Evolutionary conservation across 495 filamentous ascomycete species (phyloP).

Genomic region (Daldinia concentrica): DNA sequence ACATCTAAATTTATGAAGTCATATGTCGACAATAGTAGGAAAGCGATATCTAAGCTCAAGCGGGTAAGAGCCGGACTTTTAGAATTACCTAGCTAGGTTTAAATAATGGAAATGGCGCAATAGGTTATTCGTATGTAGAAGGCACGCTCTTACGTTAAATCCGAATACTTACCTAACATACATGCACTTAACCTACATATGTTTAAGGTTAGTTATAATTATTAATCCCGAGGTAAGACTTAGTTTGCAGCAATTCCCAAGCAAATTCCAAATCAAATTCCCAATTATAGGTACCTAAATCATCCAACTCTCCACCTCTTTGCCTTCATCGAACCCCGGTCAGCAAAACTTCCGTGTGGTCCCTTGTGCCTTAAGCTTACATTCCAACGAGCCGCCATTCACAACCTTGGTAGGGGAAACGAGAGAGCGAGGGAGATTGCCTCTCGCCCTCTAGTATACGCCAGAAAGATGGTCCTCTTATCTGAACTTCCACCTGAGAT

Average conservation of each 20-base stretch:
- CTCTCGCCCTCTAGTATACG: conserved; percentile 1
- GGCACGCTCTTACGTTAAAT: background rate
- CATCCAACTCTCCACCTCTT: conserved; percentile 2
- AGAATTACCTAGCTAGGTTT: background rate
- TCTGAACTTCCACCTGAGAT: conserved; percentile 66
- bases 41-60: background rate
- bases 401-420: background rate
- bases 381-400: background rate
- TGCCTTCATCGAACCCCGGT: background rate
- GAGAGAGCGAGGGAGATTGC: background rate
- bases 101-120: background rate
- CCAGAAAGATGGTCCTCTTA: conserved; percentile 44
- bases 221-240: background rate
- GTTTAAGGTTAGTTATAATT: background rate
- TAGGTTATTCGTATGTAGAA: background rate
- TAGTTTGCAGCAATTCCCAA: conserved; percentile 1
- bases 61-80: background rate
- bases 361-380: background rate
- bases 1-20: background rate
- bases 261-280: no score
- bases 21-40: background rate
- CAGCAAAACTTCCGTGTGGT: background rate
- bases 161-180: background rate
- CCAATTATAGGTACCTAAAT: background rate
- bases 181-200: no score